Evolutionary conservation across 2,329 filamentous ascomycete species (phyloP), one percentile per base, ranked within the genome.

Genomic region (Ophidiomyces ophidiicola): DNA sequence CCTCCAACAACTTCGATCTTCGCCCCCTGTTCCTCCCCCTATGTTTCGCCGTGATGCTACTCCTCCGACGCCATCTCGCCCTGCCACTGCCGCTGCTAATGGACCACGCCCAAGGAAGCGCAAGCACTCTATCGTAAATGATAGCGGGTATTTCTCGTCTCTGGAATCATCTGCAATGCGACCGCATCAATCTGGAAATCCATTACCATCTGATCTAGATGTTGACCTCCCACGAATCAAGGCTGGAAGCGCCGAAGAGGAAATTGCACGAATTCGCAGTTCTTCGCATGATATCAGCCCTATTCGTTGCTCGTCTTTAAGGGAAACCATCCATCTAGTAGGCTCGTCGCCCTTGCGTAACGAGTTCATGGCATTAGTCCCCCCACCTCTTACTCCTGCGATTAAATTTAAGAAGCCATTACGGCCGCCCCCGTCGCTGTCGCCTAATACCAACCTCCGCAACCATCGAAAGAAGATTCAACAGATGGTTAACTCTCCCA

Each of bases 61-160:
- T 5, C 61, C 61, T 20, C 84, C 88, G 12, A 84, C 86, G 21
- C 78, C 81, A 17, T 70, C 72, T 35, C 71, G 71, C 26, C 71
- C 72, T 41, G 70, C 75, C 32, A 66, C 70, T 25, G 64, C 70
- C 26, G 78, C 78, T 14, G 82, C 82, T n/a, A 71, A 71, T 30
- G 69, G 64, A 21, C 64, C 68, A 36, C 76, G 76, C 36, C 74
- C 77, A 26, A 78, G 80, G 48, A 84, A 83, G 62, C 79, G 82
- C 48, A 88, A 85, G 58, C 76, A 82, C 52, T 74, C 74, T 20
- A 80, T 81, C 8, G 80, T 92, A 67, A 84, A 82, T 53, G 90
- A 98, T 60, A 96, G 88, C 56, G 90, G 90, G 28, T 98, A 96
- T 61, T 94, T 93, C 57, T 96, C 90, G 1, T 94, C 87, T 0